Evolutionary conservation across 306 rosid species (phyloP), one percentile per base, ranked within the genome.

Genomic region (Gastrolobium villosum): DNA sequence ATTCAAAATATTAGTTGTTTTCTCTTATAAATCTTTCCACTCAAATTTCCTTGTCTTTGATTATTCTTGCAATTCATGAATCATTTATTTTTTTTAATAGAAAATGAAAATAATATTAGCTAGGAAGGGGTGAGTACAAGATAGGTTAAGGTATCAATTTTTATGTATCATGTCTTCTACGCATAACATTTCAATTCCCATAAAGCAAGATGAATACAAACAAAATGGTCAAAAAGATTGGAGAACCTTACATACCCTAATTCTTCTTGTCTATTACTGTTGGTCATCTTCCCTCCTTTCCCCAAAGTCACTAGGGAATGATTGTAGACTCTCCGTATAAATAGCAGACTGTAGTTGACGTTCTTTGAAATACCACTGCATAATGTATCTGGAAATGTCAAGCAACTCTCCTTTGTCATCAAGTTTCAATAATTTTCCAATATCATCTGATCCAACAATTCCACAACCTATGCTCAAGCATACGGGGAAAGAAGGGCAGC

Each of bases 391-490:
- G 0, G 3, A 50, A 7, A 37, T 4, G 26, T 71, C 64, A 5
- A 71, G 4, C 39, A 71, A 13, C 4, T 55, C 3, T 41, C 78
- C 67, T 57, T 41, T 4, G 32, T 30, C 14, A 32, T 73, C 57
- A 35, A 39, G 40, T 11, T 57, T 73, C 34, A 31, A 26, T 1
- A 67, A 10, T 28, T 30, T 11, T 7, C 4, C 6, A 4, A 7
- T 0, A 1, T n/a, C 60, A 36, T 34, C 31, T 46, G 8, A 2
- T 34, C 36, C 41, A 26, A 75, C n/a, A 63, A 75, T 6, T 9
- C 60, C 59, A 45, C 69, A 46, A 44, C 7, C 30, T 30, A 20
- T 20, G 0, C 26, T 20, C 1, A 20, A 20, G 26, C 26, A 20
- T 20, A 20, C n/a, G 1, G 48, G 26, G 26, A 20, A 20, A 20